Percentiles rank a stretch among this genome's conserved stretches.
Evolutionary conservation across 2,329 filamentous ascomycete species (phyloP).

Genomic region (Colletotrichum shisoi): DNA sequence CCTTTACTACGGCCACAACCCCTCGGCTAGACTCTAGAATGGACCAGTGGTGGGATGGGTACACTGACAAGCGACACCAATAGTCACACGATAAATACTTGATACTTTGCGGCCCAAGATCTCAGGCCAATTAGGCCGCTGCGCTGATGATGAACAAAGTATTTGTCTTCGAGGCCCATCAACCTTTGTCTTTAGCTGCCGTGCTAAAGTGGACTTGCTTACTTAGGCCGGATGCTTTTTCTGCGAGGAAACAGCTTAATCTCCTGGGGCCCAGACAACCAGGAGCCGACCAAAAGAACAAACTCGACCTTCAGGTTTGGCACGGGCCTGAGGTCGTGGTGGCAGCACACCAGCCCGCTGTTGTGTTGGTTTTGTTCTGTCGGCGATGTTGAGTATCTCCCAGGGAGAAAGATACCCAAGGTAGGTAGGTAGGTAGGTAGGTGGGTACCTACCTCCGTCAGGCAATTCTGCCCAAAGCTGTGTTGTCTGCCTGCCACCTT

Average conservation of each 20-base stretch:
- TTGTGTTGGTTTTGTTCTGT: not conserved
- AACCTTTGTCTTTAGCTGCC: conserved; percentile 6
- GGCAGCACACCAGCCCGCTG: not conserved
- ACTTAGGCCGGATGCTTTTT: not conserved
- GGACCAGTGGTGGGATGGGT: not conserved
- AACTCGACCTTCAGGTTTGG: not conserved
- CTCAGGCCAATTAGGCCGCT: not conserved
- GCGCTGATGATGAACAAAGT: conserved; percentile 4
- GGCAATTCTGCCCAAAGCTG: not conserved
- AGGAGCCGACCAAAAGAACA: not conserved
- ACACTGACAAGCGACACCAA: conserved; percentile 7
- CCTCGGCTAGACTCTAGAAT: not conserved
- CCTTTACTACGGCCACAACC: not conserved
- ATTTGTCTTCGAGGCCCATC: not conserved
- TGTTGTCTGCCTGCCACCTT: too few relatives aligned
- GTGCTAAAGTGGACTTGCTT: not conserved
- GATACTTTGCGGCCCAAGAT: not conserved
- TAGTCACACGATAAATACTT: not conserved
- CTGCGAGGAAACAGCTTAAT: conserved; percentile 8
- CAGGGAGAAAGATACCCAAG: not conserved
- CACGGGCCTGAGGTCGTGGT: not conserved
- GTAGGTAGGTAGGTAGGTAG: not conserved
- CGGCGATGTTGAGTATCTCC: too few relatives aligned
- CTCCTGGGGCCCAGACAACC: not conserved
- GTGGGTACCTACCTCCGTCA: not conserved